Percentiles rank a stretch among this genome's conserved stretches.
phyloP scores from a whole-genome alignment of 768 basidiomycete genomes.

The Amanita rimosa region DNA sequence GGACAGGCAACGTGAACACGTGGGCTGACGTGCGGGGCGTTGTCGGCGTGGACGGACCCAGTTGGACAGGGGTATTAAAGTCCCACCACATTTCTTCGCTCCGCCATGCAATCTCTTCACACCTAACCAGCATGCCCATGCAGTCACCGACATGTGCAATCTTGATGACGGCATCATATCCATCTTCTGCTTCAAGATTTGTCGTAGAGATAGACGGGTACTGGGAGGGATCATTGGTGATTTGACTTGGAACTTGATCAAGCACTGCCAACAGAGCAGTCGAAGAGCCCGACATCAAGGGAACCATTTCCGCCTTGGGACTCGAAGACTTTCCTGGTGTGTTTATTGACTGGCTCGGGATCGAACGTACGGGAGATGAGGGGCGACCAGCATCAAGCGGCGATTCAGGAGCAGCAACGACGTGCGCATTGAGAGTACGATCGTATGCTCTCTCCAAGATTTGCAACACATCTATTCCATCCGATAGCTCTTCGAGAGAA shows the following conservation, averaged over 20 bases:
- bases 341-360: not conserved
- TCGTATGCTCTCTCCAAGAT: conserved; percentile 66
- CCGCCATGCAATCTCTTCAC: conserved; percentile 70
- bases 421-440: conserved; percentile 51
- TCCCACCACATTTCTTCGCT: conserved; percentile 92
- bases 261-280: conserved; percentile 9
- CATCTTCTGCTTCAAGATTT: conserved; percentile 13
- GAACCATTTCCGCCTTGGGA: conserved; percentile 2
- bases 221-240: conserved; percentile 5
- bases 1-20: conserved; percentile 57
- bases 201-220: conserved; percentile 1
- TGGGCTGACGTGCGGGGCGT: conserved; percentile 44
- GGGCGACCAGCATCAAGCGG: conserved; percentile 3
- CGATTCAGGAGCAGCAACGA: conserved; percentile 21
- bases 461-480: conserved; percentile 59
- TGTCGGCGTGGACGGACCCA: conserved; percentile 22
- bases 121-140: conserved; percentile 78
- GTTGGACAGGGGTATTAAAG: conserved; percentile 36
- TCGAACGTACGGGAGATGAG: conserved; percentile 9
- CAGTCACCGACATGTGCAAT: conserved; percentile 86
- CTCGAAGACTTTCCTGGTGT: not conserved
- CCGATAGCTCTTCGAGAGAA: conserved; percentile 49
- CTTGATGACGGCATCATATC: conserved; percentile 51
- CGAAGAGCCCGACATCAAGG: conserved; percentile 5
- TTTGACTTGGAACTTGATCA: conserved; percentile 10